Conservation (phyloP, 106 monocot genomes). For the Chionographis japonica region DNA sequence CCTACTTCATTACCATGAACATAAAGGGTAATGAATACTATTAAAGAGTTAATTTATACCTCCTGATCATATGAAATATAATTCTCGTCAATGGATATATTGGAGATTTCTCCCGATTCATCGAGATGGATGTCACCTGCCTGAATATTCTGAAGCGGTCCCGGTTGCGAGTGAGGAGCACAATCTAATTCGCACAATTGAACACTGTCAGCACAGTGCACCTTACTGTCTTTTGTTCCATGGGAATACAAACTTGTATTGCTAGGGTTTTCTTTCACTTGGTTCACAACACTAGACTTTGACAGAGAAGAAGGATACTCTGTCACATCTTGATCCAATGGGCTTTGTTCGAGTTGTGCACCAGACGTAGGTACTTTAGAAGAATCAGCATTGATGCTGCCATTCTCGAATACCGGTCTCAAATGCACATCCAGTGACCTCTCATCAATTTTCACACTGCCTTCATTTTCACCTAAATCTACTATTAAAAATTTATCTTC, state of each 20-base stretch:
- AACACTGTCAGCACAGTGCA: neutral
- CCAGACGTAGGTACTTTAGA: neutral
- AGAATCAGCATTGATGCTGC: neutral
- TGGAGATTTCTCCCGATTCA: neutral
- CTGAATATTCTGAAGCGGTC: constrained; percentile 7
- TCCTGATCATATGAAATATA: constrained; percentile 21
- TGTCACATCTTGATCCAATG: neutral
- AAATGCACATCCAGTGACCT: constrained; percentile 8
- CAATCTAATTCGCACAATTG: constrained; percentile 6
- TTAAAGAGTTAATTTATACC: constrained; percentile 7
- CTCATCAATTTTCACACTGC: neutral
- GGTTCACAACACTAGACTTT: neutral
- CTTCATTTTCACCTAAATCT: neutral
- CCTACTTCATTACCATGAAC: no score
- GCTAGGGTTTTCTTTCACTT: constrained; percentile 2
- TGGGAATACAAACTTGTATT: constrained; percentile 10
- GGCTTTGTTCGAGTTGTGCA: neutral
- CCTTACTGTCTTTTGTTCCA: constrained; percentile 6
- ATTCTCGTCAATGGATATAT: constrained; percentile 5
- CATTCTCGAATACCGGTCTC: constrained; percentile 4
- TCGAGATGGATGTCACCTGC: neutral
- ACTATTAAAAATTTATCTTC: neutral
- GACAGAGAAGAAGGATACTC: constrained; percentile 2
- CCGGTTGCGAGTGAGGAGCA: constrained; percentile 6
- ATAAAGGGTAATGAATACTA: neutral